These are phyloP conservation scores for Ophiocordyceps sinensis DNA, from an alignment of 2,329 filamentous ascomycete species.

Conservation along the genomic window DNA sequence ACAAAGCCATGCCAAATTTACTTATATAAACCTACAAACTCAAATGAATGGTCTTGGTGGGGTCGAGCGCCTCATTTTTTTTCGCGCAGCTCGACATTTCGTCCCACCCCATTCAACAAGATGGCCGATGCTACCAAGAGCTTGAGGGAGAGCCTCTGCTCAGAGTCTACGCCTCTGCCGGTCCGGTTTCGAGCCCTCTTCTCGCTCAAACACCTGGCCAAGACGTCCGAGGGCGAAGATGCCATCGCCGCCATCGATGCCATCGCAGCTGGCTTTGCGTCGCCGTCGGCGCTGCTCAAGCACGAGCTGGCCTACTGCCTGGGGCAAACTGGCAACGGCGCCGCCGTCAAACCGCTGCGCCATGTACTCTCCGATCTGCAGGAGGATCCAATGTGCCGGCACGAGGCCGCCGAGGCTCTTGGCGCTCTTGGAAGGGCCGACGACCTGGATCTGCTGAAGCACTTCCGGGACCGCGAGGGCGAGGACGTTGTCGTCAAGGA, in stretches of 20 bases:
- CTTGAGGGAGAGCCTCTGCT: constrained; percentile 63
- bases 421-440: constrained; percentile 67
- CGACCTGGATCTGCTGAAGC: constrained; percentile 59
- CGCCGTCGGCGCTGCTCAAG: constrained; percentile 80
- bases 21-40: too few relatives aligned
- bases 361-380: constrained; percentile 58
- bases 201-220: constrained; percentile 88
- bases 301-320: constrained; percentile 96
- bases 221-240: constrained; percentile 46
- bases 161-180: constrained; percentile 69
- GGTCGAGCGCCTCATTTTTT: constrained; percentile 17
- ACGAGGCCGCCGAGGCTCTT: constrained; percentile 91
- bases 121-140: constrained; percentile 28
- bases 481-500: constrained; percentile 77
- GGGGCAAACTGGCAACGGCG: constrained; percentile 70
- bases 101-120: neutral
- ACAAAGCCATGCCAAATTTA: too few relatives aligned
- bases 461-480: constrained; percentile 57
- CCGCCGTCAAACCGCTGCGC: constrained; percentile 58
- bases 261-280: constrained; percentile 75
- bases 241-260: constrained; percentile 48
- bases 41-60: too few relatives aligned
- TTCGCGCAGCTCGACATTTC: neutral
- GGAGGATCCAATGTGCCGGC: constrained; percentile 92
- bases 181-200: constrained; percentile 92